Base-by-base conservation (phyloP, 1,139 yeast species). In the Geotrichum reessii region DNA sequence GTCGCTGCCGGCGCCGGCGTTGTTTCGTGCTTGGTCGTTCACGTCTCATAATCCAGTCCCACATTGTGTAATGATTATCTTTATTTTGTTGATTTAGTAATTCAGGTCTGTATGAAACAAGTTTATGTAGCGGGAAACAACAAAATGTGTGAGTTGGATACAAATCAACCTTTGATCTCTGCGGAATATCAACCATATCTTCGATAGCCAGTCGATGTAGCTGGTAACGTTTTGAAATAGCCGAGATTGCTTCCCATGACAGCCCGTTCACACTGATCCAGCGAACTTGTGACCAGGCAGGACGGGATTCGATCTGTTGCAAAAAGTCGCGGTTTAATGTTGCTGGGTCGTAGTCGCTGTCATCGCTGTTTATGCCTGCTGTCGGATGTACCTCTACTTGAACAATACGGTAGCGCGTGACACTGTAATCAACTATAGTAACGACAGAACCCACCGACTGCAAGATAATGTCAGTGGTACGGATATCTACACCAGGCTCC, bases 191-290 rank as follows among this genome's bases (percentile, higher is more conserved):
- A 49, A 81, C 77, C 81, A 81, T 77, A 65, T 81, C 85, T 65
- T 81, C 85, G 53, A 81, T 72, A 0, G 84, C 80, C 55, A 80
- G 69, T 25, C 80, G 75, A 64, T 80, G 84, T 31, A 80, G 66
- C 25, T 73, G 68, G 64, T 74, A 79, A 56, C 69, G 66, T 50
- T 69, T 63, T 1, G 79, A 76, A 47, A 80, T 71, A 0, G 76
- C 68, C 9, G 78, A 72, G 11, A 80, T 76, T 12, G 83, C 81
- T 58, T 80, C 83, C 81, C 82, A 80, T 0, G 83, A 77, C 24
- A 81, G 67, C 0, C 85, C 85, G 64, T 80, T 81, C n/a, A 81
- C 81, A 60, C 78, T 79, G 57, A 81, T 73, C 84, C 84, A 81
- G 12, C 84, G 69, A 0, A 81, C 81, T 54, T 73, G 71, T 2